Percentiles rank a stretch among this genome's conserved stretches.
Evolutionary conservation across 495 filamentous ascomycete genomes (phyloP).

Genomic region (Xanthoparmelia taractica): DNA sequence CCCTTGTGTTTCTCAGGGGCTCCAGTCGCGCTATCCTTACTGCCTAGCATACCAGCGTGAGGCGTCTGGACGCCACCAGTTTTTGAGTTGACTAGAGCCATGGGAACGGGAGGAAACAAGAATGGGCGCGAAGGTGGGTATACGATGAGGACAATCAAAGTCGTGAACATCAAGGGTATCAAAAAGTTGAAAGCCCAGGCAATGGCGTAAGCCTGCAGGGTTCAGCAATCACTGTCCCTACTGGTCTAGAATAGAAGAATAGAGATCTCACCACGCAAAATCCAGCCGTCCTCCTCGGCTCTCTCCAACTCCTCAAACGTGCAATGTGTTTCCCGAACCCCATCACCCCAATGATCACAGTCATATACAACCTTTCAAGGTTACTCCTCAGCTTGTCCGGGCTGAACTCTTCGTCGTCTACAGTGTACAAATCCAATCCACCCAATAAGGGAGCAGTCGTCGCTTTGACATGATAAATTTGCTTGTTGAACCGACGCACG

Average conservation of each 20-base stretch:
- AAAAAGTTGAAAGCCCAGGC: conserved; percentile 75
- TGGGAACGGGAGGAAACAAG: conserved; percentile 68
- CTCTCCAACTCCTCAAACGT: conserved; percentile 72
- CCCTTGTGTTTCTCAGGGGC: conserved; percentile 79
- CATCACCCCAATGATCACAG: conserved; percentile 61
- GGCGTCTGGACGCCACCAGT: conserved; percentile 64
- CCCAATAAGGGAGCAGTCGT: conserved; percentile 44
- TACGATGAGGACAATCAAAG: conserved; percentile 57
- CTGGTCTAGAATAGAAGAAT: background rate
- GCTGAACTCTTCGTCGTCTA: conserved; percentile 75
- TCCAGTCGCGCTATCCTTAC: conserved; percentile 70
- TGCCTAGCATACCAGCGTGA: conserved; percentile 60
- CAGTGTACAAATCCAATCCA: conserved; percentile 71
- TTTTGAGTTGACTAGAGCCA: conserved; percentile 54
- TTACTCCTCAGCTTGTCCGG: conserved; percentile 77
- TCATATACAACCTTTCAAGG: conserved; percentile 80
- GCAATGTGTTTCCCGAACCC: conserved; percentile 65
- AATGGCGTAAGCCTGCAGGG: conserved; percentile 53
- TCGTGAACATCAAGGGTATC: conserved; percentile 48
- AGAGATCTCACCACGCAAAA: conserved; percentile 52
- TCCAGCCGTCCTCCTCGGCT: conserved; percentile 55
- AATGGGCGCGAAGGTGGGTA: conserved; percentile 55
- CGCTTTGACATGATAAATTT: conserved; percentile 83
- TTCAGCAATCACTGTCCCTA: conserved; percentile 12
- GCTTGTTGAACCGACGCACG: conserved; percentile 80